phyloP scores from a whole-genome alignment of 1,284 basidiomycete genomes.

The Vanrija sp. region DNA sequence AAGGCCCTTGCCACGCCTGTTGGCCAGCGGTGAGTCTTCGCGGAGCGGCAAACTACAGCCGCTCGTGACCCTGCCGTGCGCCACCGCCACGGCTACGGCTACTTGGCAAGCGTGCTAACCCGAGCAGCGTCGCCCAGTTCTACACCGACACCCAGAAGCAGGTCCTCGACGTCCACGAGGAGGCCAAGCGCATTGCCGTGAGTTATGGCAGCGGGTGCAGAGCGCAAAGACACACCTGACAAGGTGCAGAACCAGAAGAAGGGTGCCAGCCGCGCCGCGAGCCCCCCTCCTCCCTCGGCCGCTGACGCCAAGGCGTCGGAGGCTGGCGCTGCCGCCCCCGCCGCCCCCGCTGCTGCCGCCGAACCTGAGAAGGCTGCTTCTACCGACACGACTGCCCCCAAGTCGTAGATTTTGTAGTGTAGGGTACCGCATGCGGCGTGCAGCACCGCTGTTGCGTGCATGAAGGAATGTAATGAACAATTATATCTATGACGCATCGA shows the following conservation, averaged over 20 bases:
- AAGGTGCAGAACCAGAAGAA: conserved; percentile 39
- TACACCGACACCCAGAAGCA: conserved; percentile 71
- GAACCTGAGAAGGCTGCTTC: conserved; percentile 12
- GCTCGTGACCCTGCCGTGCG: too few species aligned
- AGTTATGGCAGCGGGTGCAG: neutral
- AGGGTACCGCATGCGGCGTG: too few species aligned
- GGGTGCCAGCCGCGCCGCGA: conserved; percentile 10
- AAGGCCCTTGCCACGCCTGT: conserved; percentile 68
- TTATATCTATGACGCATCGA: too few species aligned
- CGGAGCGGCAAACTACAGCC: too few species aligned
- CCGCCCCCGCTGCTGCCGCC: conserved; percentile 13
- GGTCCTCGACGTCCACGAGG: conserved; percentile 56
- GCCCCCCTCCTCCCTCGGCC: conserved; percentile 4
- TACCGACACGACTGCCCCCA: neutral
- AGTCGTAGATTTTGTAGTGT: neutral
- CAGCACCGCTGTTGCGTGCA: neutral
- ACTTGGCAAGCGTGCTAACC: neutral
- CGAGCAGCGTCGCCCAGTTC: conserved; percentile 47
- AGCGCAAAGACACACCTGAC: neutral
- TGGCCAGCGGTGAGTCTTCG: conserved; percentile 59
- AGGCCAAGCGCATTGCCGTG: conserved; percentile 53
- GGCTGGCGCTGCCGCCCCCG: conserved; percentile 7
- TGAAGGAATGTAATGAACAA: neutral
- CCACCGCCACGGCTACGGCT: neutral
- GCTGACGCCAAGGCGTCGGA: neutral